Conservation (phyloP, 129 eudicot species). For the Arctium minus region DNA sequence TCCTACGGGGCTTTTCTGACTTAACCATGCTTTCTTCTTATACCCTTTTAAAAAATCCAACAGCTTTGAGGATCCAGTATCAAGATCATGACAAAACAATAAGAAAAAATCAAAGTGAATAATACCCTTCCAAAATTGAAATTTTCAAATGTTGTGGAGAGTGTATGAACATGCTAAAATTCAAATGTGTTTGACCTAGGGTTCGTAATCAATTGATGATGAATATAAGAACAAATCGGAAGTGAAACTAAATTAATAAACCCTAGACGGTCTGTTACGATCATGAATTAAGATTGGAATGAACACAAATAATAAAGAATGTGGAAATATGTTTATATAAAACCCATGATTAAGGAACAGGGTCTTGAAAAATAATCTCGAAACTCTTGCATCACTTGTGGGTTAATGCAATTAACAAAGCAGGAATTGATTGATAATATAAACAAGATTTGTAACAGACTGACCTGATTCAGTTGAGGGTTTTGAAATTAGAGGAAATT, state of each 20-base stretch:
- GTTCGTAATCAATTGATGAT: slow-evolving; percentile 2
- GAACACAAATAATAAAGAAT: neutral
- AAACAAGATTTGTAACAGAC: neutral
- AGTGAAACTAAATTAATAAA: neutral
- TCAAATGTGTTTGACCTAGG: neutral
- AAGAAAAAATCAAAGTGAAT: neutral
- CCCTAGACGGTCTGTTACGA: neutral
- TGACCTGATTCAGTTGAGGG: slow-evolving; percentile 30
- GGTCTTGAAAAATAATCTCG: no score
- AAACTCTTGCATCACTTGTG: neutral
- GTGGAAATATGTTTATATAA: neutral
- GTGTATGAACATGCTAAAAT: neutral
- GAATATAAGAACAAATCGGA: neutral
- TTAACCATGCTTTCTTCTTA: slow-evolving; percentile 38
- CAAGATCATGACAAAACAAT: slow-evolving; percentile 10
- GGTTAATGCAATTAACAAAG: neutral
- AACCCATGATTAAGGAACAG: neutral
- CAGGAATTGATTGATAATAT: neutral
- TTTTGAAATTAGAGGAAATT: slow-evolving; percentile 3
- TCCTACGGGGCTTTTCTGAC: slow-evolving; percentile 40
- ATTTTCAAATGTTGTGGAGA: neutral
- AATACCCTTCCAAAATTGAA: neutral
- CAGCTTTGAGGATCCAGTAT: slow-evolving; percentile 1
- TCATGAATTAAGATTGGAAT: neutral
- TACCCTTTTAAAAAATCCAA: slow-evolving; percentile 10